phyloP scores from a whole-genome alignment of 176 grass and related monocot genomes.

The Oryza officinalis region DNA sequence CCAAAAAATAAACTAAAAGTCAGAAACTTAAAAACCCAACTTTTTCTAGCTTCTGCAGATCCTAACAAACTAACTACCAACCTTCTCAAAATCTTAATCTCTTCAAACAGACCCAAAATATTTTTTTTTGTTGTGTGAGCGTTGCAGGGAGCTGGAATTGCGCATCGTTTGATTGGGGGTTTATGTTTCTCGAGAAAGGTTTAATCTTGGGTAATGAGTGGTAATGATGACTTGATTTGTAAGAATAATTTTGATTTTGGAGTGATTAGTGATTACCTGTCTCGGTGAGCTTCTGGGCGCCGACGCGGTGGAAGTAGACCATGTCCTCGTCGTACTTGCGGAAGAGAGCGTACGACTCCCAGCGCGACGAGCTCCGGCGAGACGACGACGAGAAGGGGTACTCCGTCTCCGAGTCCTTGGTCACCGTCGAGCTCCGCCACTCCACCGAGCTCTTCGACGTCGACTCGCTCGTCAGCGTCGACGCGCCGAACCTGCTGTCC shows the following conservation, averaged over 20 bases:
- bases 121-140: conserved; percentile 6
- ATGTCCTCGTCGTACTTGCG: conserved; percentile 97
- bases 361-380: conserved; percentile 78
- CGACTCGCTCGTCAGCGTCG: conserved; percentile 74
- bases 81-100: too few species aligned
- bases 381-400: conserved; percentile 96
- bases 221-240: conserved; percentile 24
- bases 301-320: conserved; percentile 86
- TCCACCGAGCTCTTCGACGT: conserved; percentile 98
- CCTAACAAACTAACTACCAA: too few species aligned
- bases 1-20: too few species aligned
- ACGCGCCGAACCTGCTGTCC: conserved; percentile 48
- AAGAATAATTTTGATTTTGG: too few species aligned
- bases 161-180: neutral
- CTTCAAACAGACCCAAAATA: too few species aligned
- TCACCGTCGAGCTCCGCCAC: conserved; percentile 78
- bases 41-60: too few species aligned
- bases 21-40: too few species aligned
- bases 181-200: conserved; percentile 18
- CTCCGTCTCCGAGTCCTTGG: conserved; percentile 81
- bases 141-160: conserved; percentile 9
- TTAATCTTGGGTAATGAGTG: conserved; percentile 39
- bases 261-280: conserved; percentile 45
- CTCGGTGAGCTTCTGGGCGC: conserved; percentile 87
- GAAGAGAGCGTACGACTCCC: conserved; percentile 87